These are phyloP conservation scores for Roridomyces roridus DNA, from an alignment of 768 basidiomycete genomes.

Conservation along the genomic window DNA sequence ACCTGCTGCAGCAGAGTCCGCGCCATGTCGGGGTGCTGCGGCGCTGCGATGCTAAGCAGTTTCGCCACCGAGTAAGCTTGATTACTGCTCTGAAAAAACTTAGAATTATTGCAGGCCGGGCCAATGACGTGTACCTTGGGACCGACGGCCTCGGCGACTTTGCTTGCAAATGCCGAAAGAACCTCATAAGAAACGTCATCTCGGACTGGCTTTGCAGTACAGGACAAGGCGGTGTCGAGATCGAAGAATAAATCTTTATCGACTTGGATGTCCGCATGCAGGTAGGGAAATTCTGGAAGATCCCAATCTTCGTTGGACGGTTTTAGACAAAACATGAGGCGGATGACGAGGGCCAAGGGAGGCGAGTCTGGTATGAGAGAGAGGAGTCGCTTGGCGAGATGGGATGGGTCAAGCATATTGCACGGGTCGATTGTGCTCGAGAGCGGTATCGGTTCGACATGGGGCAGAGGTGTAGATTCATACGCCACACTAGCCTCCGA, in stretches of 20 bases:
- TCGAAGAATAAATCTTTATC: slow-evolving; percentile 54
- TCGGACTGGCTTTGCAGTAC: slow-evolving; percentile 61
- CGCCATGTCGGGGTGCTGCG: slow-evolving; percentile 69
- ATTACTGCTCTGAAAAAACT: slow-evolving; percentile 47
- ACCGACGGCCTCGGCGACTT: slow-evolving; percentile 59
- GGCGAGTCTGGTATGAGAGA: slow-evolving; percentile 66
- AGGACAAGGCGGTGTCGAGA: slow-evolving; percentile 60
- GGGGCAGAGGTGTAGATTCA: slow-evolving; percentile 47
- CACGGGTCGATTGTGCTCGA: slow-evolving; percentile 65
- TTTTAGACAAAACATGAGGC: slow-evolving; percentile 82
- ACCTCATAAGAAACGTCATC: slow-evolving; percentile 59
- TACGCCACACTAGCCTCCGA: slow-evolving; percentile 39
- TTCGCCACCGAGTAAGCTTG: slow-evolving; percentile 69
- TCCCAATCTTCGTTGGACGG: slow-evolving; percentile 85
- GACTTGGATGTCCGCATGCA: slow-evolving; percentile 67
- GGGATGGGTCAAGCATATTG: slow-evolving; percentile 62
- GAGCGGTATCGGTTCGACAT: slow-evolving; percentile 44
- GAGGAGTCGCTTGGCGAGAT: slow-evolving; percentile 67
- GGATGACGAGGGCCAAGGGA: slow-evolving; percentile 65
- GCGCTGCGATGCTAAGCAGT: slow-evolving; percentile 67
- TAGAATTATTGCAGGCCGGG: not conserved
- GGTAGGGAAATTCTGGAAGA: slow-evolving; percentile 70
- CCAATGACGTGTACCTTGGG: slow-evolving; percentile 53
- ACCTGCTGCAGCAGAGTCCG: slow-evolving; percentile 58
- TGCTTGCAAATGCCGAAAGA: slow-evolving; percentile 60